Evolutionary conservation across 2,329 filamentous ascomycete genomes (phyloP).

Genomic region (Exophiala mesophila): DNA sequence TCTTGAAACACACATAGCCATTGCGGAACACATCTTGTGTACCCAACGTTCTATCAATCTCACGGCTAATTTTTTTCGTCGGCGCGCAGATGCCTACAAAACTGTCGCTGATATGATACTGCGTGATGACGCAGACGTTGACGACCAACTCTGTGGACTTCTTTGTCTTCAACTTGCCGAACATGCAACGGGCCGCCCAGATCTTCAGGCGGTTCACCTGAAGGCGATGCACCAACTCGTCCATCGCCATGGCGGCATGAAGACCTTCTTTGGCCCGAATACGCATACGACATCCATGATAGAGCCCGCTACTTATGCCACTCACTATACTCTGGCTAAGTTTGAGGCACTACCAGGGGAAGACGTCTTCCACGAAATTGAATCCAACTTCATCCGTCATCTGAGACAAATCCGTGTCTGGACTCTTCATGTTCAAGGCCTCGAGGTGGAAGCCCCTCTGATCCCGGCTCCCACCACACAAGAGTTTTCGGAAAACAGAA

Average conservation of each 20-base stretch:
- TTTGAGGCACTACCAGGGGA: not conserved
- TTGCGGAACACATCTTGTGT: conserved; percentile 2
- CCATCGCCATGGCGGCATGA: not conserved
- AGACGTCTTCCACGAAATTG: not conserved
- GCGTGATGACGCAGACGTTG: not conserved
- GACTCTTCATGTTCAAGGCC: conserved; percentile 1
- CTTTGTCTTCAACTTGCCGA: not conserved
- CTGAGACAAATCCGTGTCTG: not conserved
- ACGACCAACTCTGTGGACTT: conserved; percentile 3
- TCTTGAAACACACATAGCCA: conserved; percentile 3
- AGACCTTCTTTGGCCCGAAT: not conserved
- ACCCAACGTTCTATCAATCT: not conserved
- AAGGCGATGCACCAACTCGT: conserved; percentile 2
- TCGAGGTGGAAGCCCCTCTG: not conserved
- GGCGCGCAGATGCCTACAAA: conserved; percentile 2
- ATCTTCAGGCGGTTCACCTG: not conserved
- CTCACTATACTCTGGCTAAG: not conserved
- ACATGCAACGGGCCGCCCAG: not conserved
- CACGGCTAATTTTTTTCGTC: conserved; percentile 1
- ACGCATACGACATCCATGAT: not conserved
- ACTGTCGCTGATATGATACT: conserved; percentile 1
- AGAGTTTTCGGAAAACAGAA: not conserved
- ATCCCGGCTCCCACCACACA: not conserved
- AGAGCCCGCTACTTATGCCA: not conserved
- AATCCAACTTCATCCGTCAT: not conserved